Base-by-base conservation (phyloP, 2,329 filamentous ascomycete genomes). In the Conoideocrella luteorostrata region DNA sequence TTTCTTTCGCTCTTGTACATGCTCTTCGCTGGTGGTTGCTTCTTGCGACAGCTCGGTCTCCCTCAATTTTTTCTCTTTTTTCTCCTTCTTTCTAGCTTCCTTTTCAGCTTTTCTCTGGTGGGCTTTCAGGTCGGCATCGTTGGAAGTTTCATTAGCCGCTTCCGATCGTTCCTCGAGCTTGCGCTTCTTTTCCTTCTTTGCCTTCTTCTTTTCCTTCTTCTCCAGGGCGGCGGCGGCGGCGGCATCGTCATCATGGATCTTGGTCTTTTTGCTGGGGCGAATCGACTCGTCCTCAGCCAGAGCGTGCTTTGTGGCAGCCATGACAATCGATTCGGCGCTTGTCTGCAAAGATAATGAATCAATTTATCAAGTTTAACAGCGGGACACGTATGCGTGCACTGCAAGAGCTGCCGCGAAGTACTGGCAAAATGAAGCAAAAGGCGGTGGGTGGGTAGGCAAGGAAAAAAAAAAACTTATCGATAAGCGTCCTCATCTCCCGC, bases 251-350 rank as follows among this genome's bases (percentile, higher is more conserved):
- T 51, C 52, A 47, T 54, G 52, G 46, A 63, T 52, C 59, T 69
- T 69, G 47, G 60, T 57, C 56, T 69, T 69, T 56, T 69, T 69
- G 50, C 55, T 58, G 12, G 66, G 63, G 20, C 62, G 59, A 20
- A 53, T 50, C 38, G 52, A 53, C 50, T 67, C 64, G 50, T 55
- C 59, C 43, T 68, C 65, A 24, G 57, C 58, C 50, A 65, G 58
- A 15, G 52, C 48, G 47, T 65, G 66, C 53, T 69, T 69, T 17
- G 64, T 66, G 13, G 66, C 66, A 36, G 65, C 64, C 66, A 69
- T 69, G 43, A 12, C 17, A 6, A n/a, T 7, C 29, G 6, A 21
- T 12, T n/a, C n/a, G n/a, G n/a, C n/a, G n/a, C n/a, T n/a, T n/a
- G n/a, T n/a, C n/a, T n/a, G n/a, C n/a, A n/a, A n/a, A n/a, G n/a